Evolutionary conservation across 805 yeast genomes (phyloP).

Genomic region (Blastobotrys muscicola): DNA sequence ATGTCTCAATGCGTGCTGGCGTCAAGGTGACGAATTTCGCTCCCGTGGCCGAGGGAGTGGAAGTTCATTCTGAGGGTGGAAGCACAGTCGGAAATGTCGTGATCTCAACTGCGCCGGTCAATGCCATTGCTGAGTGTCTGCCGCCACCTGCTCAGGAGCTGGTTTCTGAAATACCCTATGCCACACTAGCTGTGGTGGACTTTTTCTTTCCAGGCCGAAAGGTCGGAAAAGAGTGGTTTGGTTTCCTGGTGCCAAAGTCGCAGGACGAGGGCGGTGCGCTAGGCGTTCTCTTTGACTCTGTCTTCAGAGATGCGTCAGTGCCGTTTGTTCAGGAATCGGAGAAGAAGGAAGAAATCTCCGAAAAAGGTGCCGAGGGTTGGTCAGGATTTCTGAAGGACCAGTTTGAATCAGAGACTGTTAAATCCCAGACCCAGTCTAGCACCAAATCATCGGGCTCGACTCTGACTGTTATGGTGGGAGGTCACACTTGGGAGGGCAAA

Average conservation of each 20-base stretch:
- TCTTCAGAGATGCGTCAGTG: conserved; percentile 51
- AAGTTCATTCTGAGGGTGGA: conserved; percentile 3
- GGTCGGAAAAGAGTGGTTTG: conserved; percentile 58
- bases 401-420: neutral
- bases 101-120: conserved; percentile 17
- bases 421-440: neutral
- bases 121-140: conserved; percentile 8
- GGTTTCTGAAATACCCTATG: conserved; percentile 41
- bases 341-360: neutral
- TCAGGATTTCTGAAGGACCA: neutral
- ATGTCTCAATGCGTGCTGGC: conserved; percentile 18
- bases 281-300: conserved; percentile 89
- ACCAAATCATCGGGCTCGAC: conserved; percentile 35
- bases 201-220: conserved; percentile 43
- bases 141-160: conserved; percentile 6
- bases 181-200: conserved; percentile 60
- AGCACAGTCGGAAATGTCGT: conserved; percentile 5
- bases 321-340: conserved; percentile 17
- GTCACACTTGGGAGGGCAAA: conserved; percentile 42
- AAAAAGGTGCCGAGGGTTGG: neutral
- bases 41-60: conserved; percentile 5
- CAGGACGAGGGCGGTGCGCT: conserved; percentile 44
- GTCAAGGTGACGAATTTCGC: conserved; percentile 8
- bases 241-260: conserved; percentile 68
- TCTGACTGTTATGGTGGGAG: conserved; percentile 87